Conservation (phyloP, 768 basidiomycete species). For the Suillus discolor region DNA sequence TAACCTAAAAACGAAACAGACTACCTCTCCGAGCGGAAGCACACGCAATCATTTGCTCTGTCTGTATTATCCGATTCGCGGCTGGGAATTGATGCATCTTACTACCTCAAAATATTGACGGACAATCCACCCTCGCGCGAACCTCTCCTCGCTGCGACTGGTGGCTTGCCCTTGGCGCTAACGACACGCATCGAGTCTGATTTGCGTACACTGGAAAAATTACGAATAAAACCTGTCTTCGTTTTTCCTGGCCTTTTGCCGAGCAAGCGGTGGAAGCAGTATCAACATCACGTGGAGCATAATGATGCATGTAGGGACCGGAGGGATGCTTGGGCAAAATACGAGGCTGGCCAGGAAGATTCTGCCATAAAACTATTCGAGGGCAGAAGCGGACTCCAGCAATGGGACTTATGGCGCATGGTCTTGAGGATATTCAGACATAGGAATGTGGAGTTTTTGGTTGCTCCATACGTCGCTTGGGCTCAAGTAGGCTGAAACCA, state of each 20-base stretch:
- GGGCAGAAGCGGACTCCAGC: slow-evolving; percentile 65
- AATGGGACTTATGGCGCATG: slow-evolving; percentile 95
- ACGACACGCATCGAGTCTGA: slow-evolving; percentile 89
- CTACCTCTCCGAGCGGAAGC: slow-evolving; percentile 87
- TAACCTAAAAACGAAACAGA: slow-evolving; percentile 42
- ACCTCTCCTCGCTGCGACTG: slow-evolving; percentile 91
- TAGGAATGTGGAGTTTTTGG: slow-evolving; percentile 92
- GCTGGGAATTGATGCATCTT: slow-evolving; percentile 94
- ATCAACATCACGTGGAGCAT: slow-evolving; percentile 54
- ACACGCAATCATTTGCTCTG: slow-evolving; percentile 80
- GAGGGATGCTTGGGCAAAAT: slow-evolving; percentile 89
- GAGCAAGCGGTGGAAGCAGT: slow-evolving; percentile 68
- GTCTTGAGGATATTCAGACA: slow-evolving; percentile 92
- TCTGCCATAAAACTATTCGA: slow-evolving; percentile 86
- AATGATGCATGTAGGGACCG: slow-evolving; percentile 74
- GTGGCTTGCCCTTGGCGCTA: slow-evolving; percentile 90
- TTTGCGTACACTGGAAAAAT: slow-evolving; percentile 85
- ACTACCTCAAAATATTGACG: slow-evolving; percentile 81
- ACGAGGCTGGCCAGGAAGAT: slow-evolving; percentile 91
- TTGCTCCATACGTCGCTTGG: slow-evolving; percentile 95
- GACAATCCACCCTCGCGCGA: slow-evolving; percentile 80
- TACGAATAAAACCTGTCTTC: slow-evolving; percentile 97
- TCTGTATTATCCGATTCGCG: slow-evolving; percentile 86
- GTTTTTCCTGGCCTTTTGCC: slow-evolving; percentile 91
- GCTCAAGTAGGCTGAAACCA: slow-evolving; percentile 75